These are phyloP conservation scores for barley (Hordeum vulgare) DNA, from an alignment of 176 grass and related monocot species.

Conservation along the genomic window DNA sequence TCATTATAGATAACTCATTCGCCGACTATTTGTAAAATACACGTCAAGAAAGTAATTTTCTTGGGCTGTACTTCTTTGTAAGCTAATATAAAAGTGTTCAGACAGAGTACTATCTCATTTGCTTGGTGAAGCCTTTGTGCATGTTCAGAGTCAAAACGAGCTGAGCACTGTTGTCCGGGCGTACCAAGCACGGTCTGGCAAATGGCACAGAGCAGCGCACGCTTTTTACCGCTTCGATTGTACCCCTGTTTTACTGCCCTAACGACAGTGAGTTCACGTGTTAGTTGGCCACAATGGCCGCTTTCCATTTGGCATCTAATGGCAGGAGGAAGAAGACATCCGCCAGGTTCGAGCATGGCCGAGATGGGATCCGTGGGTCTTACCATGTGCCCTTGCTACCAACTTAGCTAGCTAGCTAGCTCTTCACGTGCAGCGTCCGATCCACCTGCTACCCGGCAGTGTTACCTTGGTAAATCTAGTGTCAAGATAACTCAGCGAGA, in stretches of 20 bases:
- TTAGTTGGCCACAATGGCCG: neutral
- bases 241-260: neutral
- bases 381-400: constrained; percentile 13
- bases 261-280: neutral
- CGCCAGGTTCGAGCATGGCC: neutral
- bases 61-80: no score
- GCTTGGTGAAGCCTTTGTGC: no score
- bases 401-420: neutral
- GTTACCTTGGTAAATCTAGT: neutral
- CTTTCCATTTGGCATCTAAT: constrained; percentile 25
- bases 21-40: no score
- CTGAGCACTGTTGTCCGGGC: no score
- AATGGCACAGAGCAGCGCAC: neutral
- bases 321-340: constrained; percentile 24
- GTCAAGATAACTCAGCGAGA: neutral
- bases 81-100: no score
- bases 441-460: neutral
- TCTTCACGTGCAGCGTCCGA: constrained; percentile 38
- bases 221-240: neutral
- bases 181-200: neutral
- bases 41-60: no score
- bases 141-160: no score
- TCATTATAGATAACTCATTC: no score
- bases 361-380: constrained; percentile 23
- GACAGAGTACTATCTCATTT: no score